These are phyloP conservation scores for Viola odorata DNA, from an alignment of 345 rosid species.

Conservation along the genomic window DNA sequence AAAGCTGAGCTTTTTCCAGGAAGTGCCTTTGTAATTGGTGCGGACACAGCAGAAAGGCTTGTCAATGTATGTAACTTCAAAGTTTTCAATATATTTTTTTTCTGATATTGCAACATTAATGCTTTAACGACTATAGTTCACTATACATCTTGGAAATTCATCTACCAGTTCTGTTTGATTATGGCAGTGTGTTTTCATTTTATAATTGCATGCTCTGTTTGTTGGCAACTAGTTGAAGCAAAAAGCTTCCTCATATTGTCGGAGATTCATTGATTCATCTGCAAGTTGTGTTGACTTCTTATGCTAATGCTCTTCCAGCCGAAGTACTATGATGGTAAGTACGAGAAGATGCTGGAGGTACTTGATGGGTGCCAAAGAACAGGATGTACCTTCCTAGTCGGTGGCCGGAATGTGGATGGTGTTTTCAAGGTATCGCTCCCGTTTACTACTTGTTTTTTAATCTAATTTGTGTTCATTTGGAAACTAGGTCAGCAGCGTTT, in stretches of 20 bases:
- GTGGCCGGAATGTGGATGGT: constrained; percentile 79
- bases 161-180: no score
- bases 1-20: constrained; percentile 94
- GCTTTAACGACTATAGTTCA: no score
- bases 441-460: constrained; percentile 1
- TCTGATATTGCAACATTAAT: not conserved
- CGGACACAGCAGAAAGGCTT: constrained; percentile 85
- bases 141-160: no score
- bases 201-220: no score
- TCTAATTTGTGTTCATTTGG: not conserved
- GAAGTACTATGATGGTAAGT: constrained; percentile 70
- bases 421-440: constrained; percentile 55
- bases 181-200: no score
- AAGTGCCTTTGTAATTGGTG: constrained; percentile 90
- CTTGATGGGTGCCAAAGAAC: constrained; percentile 61
- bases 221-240: no score
- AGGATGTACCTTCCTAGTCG: constrained; percentile 83
- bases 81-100: not conserved
- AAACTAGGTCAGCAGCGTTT: constrained; percentile 1
- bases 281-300: not conserved
- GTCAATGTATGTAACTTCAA: constrained; percentile 48
- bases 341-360: constrained; percentile 60
- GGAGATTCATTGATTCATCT: not conserved
- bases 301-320: constrained; percentile 43
- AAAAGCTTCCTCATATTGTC: no score